phyloP scores from a whole-genome alignment of 2,329 filamentous ascomycete species.

The Fusarium globosum region DNA sequence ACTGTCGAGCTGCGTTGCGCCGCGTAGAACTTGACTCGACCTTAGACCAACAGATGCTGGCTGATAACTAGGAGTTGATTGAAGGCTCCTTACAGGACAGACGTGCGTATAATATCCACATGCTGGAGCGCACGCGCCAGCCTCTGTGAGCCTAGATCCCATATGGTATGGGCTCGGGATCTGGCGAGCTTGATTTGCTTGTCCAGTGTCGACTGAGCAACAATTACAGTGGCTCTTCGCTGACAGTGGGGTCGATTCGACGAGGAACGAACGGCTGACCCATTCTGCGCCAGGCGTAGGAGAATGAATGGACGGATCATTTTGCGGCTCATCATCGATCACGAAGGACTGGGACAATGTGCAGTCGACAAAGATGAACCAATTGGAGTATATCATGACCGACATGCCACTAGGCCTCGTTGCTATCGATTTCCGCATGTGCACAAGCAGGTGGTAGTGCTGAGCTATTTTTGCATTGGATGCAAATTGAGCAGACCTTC shows the following conservation, averaged over 20 bases:
- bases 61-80: constrained; percentile 41
- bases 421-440: constrained; percentile 36
- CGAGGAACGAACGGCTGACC: constrained; percentile 27
- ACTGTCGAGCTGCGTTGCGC: constrained; percentile 48
- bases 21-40: constrained; percentile 40
- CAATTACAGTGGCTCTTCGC: constrained; percentile 38
- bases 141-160: constrained; percentile 39
- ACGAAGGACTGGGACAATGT: constrained; percentile 2
- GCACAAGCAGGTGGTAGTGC: constrained; percentile 17
- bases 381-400: constrained; percentile 42
- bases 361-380: constrained; percentile 28
- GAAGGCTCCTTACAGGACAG: constrained; percentile 43
- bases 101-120: constrained; percentile 40
- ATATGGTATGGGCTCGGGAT: constrained; percentile 44
- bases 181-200: constrained; percentile 38
- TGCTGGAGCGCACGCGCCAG: constrained; percentile 43
- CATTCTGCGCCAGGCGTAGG: constrained; percentile 28
- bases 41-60: constrained; percentile 43
- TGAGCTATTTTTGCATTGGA: constrained; percentile 45
- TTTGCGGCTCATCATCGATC: constrained; percentile 43
- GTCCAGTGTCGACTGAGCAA: constrained; percentile 43
- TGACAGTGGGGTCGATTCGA: constrained; percentile 37
- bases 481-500: constrained; percentile 23
- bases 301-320: constrained; percentile 29
- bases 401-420: constrained; percentile 42